A percentile compares a stretch with the other conserved stretches of the same genome.
phyloP scores from a whole-genome alignment of 2,329 filamentous ascomycete species.

The Bertia moriformis region DNA sequence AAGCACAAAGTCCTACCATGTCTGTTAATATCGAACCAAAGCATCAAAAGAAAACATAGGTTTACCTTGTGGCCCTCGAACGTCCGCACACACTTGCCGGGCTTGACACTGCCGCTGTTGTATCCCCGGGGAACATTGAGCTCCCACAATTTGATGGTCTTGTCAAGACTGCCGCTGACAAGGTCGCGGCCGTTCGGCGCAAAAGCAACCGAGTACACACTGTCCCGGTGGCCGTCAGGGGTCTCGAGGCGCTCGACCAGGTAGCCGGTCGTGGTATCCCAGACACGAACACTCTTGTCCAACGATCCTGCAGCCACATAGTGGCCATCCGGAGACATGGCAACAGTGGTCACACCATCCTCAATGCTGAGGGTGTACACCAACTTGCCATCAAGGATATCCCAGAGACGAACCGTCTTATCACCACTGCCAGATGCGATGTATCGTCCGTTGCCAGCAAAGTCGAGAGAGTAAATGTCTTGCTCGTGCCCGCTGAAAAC shows the following conservation, averaged over 20 bases:
- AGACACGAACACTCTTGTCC: conserved; percentile 94
- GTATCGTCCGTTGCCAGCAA: conserved; percentile 79
- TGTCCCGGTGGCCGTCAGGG: conserved; percentile 88
- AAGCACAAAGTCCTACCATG: conserved; percentile 46
- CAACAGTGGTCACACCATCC: conserved; percentile 92
- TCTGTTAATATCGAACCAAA: background rate
- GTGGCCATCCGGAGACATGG: conserved; percentile 88
- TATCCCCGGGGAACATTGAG: conserved; percentile 54
- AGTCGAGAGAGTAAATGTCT: conserved; percentile 94
- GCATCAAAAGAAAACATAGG: background rate
- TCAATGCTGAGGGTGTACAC: conserved; percentile 81
- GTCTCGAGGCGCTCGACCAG: conserved; percentile 85
- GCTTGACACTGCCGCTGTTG: conserved; percentile 52
- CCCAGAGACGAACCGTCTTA: conserved; percentile 87
- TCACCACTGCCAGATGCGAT: conserved; percentile 95
- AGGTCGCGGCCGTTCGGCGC: conserved; percentile 84
- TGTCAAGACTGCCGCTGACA: conserved; percentile 87
- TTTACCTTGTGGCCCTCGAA: conserved; percentile 89
- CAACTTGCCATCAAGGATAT: conserved; percentile 72
- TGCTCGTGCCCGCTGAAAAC: conserved; percentile 96
- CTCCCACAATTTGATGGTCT: conserved; percentile 99
- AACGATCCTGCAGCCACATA: conserved; percentile 89
- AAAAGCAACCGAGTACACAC: conserved; percentile 92
- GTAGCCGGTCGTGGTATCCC: conserved; percentile 77
- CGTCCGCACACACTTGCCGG: conserved; percentile 85